Percentiles rank a stretch among this genome's conserved stretches.
Conservation (phyloP, 2,329 filamentous ascomycete genomes). For the Aspergillus neotritici region DNA sequence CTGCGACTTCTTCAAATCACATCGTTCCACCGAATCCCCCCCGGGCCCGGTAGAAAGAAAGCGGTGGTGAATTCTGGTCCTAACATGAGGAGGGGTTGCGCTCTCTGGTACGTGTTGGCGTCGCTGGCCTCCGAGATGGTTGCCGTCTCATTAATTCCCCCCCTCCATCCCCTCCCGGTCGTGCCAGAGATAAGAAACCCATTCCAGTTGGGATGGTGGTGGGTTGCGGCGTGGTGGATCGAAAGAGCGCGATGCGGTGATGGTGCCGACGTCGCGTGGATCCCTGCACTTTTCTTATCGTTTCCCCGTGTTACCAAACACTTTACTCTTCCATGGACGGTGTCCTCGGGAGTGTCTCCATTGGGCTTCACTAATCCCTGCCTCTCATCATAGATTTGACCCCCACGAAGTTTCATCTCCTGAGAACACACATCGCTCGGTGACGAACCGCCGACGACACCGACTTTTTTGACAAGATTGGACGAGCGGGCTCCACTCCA, state of each 20-base stretch:
- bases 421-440: neutral
- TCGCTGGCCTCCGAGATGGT: neutral
- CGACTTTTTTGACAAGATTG: conserved; percentile 12
- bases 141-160: neutral
- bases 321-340: no score
- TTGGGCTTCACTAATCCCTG: conserved; percentile 13
- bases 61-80: conserved; percentile 5
- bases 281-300: no score
- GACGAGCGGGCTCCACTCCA: conserved; percentile 20
- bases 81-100: conserved; percentile 18
- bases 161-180: no score
- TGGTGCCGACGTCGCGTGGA: no score
- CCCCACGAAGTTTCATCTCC: conserved; percentile 3
- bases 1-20: no score
- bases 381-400: conserved; percentile 9
- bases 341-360: neutral
- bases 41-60: no score
- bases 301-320: no score
- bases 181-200: no score
- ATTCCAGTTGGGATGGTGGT: no score
- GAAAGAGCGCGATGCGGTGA: no score
- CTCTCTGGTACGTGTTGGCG: conserved; percentile 18
- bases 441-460: neutral
- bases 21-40: no score
- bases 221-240: no score